Base-by-base conservation (phyloP, 306 rosid species). In the Canavalia ensiformis region DNA sequence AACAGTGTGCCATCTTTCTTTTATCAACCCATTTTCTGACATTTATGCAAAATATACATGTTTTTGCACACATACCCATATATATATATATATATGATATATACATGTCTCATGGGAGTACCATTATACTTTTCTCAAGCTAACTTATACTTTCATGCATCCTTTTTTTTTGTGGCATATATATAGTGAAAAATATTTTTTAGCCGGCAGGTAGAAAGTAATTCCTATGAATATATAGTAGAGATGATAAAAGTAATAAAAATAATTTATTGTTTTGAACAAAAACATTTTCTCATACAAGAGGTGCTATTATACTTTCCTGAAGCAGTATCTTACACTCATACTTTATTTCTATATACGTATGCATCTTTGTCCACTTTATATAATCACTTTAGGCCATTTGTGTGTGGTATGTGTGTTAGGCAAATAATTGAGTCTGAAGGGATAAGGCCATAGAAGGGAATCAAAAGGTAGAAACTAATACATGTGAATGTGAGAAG, bases 401-500 rank as follows among this genome's bases (percentile, higher is more conserved):
- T 42, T 80, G 18, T 52, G 52, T 54, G 37, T 18, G 55, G n/a
- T 34, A 18, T 34, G 50, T 31, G 25, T 35, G 69, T 37, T 46
- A 41, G 74, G 76, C 39, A 69, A n/a, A 83, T 83, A 65, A 86
- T 63, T 54, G 67, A 30, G 76, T 41, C 59, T 63, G 33, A 54
- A 51, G 67, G 75, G 82, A 75, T 68, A 84, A 75, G 84, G 52
- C 51, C 28, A 13, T 72, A 60, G 37, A 60, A 68, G 49, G 68
- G 60, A 46, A 83, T 50, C 54, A 39, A 80, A 70, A 69, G 55
- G 42, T 68, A 65, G 62, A 65, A 63, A 56, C 25, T 18, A 74
- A 86, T 47, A 62, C 39, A 70, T 50, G 75, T 46, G 83, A 72
- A 74, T 37, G 72, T 33, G 83, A 77, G 80, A 34, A 64, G 51